phyloP scores from a whole-genome alignment of 1,284 basidiomycete genomes.

The Cerrena zonata region DNA sequence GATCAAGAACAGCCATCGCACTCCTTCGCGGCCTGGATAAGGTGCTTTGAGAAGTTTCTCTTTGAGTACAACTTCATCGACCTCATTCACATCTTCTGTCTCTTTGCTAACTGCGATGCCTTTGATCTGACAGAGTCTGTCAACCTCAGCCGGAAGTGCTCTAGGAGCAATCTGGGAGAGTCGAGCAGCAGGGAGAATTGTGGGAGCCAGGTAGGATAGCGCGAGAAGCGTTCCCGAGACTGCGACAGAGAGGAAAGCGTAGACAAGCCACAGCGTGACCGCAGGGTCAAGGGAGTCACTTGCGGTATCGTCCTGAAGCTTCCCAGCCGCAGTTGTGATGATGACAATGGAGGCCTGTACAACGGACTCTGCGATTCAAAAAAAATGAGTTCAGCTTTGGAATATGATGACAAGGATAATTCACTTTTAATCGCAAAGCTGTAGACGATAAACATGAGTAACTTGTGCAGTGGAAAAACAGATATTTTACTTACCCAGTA shows the following conservation, averaged over 20 bases:
- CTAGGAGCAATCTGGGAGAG: constrained; percentile 36
- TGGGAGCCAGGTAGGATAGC: constrained; percentile 26
- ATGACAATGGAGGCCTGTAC: constrained; percentile 42
- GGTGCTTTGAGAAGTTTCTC: constrained; percentile 33
- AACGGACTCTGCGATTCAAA: constrained; percentile 28
- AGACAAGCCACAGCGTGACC: constrained; percentile 39
- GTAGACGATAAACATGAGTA: background rate
- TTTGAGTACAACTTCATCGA: constrained; percentile 19
- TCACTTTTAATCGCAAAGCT: constrained; percentile 40
- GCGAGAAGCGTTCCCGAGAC: constrained; percentile 34
- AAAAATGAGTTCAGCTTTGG: constrained; percentile 1
- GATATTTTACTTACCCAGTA: constrained; percentile 28
- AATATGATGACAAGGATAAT: constrained; percentile 4
- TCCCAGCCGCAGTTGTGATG: constrained; percentile 39
- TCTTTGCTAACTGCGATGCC: constrained; percentile 20
- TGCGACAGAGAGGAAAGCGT: constrained; percentile 35
- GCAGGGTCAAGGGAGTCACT: constrained; percentile 36
- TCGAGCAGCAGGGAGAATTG: constrained; percentile 35
- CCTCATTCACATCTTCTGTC: constrained; percentile 14
- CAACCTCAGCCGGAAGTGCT: constrained; percentile 28
- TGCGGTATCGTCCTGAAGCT: constrained; percentile 35
- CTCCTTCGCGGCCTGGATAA: constrained; percentile 11
- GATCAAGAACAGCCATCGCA: constrained; percentile 26
- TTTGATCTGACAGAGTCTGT: constrained; percentile 24
- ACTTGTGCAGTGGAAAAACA: background rate